Evolutionary conservation across 306 rosid genomes (phyloP), one percentile per base, ranked within the genome.

Genomic region (Argentina anserina): DNA sequence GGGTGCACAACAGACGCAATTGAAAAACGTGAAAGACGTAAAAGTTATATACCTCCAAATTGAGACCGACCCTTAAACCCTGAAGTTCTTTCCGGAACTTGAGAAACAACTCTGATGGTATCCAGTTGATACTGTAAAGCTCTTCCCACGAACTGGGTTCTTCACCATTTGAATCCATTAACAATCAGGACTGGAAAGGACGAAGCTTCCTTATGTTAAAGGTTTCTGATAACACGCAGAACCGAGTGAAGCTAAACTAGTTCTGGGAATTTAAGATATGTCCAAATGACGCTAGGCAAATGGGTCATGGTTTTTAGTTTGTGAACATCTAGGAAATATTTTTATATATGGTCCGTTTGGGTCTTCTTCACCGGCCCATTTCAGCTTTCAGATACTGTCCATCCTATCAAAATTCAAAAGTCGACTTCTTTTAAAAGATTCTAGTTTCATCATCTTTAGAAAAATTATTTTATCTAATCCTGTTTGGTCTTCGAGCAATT

Each of bases 31-130:
- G 15, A 8, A 64, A 21, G 31, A 17, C 39, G 1, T 17, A n/a
- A 0, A 26, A 47, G 46, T 10, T 33, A 34, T 26, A 9, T 80
- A 90, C 98, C 97, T 93, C 96, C 87, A 94, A 73, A 65, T 94
- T 91, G 82, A 88, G 78, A 78, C 91, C 96, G 67, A 89, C 86
- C 63, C 97, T 93, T 75, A 94, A 52, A 62, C 94, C 96, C 76
- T 89, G 92, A 11, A 80, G 31, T 59, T 91, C 85, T 82, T 91
- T 94, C 47, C 98, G 89, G 74, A 94, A 94, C 87, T 94, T 89
- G 72, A 89, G 70, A 67, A 89, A 85, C 68, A 91, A 81, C 84
- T 91, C 97, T 0, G 97, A 86, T 10, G 98, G 96, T 70, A 94
- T 79, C 75, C 88, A 76, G 83, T 94, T 86, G 52, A 94, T 56